phyloP scores from a whole-genome alignment of 148 eudicot genomes.

The Chenopodium berlandieri region DNA sequence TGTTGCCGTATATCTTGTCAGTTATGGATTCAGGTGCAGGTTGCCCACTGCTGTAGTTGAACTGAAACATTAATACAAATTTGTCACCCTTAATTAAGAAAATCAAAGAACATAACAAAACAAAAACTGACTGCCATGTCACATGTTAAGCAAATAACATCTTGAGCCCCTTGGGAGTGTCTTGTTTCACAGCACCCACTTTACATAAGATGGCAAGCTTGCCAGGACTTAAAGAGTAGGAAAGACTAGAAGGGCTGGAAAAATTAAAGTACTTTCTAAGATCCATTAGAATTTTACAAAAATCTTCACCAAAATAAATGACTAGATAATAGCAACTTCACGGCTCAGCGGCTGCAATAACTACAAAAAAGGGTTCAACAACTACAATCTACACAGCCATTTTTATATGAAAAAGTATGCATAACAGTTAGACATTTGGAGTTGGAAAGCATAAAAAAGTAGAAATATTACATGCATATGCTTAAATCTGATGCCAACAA shows the following conservation, averaged over 20 bases:
- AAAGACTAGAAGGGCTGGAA: background rate
- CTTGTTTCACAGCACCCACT: background rate
- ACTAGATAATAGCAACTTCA: background rate
- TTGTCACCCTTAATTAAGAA: slow-evolving; percentile 18
- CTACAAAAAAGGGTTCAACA: background rate
- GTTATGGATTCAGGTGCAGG: slow-evolving; percentile 99
- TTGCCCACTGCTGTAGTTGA: slow-evolving; percentile 99
- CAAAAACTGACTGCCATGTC: background rate
- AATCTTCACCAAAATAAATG: background rate
- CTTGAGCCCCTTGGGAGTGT: background rate
- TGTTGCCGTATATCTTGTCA: slow-evolving; percentile 98
- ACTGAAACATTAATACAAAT: slow-evolving; percentile 43
- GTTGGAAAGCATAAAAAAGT: background rate
- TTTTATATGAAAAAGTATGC: background rate
- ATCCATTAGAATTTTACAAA: background rate
- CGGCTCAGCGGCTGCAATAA: background rate
- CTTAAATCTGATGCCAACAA: background rate
- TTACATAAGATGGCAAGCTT: background rate
- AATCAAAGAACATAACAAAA: background rate
- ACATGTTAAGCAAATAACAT: background rate
- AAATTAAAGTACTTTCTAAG: background rate
- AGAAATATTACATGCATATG: background rate
- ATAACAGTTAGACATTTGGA: background rate
- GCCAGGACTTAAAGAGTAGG: background rate
- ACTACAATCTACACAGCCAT: background rate